These are phyloP conservation scores for Cudoniella acicularis DNA, from an alignment of 495 filamentous ascomycete genomes.

Conservation along the genomic window DNA sequence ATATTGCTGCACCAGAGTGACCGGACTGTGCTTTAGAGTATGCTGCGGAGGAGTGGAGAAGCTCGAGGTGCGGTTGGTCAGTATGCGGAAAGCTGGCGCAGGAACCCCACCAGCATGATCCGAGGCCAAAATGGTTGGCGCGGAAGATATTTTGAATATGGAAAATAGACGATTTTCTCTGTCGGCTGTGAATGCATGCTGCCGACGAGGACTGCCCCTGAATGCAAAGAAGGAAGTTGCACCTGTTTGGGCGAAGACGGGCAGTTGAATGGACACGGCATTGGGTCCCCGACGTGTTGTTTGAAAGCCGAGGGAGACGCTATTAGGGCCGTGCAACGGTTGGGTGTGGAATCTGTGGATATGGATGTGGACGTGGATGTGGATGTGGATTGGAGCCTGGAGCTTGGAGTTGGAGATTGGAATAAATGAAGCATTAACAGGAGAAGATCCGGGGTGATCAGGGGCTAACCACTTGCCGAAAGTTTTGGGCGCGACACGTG, in stretches of 20 bases:
- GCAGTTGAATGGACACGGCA: not conserved
- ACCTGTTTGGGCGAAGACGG: not conserved
- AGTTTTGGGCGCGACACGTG: too few species aligned
- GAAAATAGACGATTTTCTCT: not conserved
- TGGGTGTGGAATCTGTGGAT: not conserved
- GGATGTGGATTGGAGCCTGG: too few species aligned
- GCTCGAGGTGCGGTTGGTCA: not conserved
- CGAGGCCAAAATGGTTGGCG: not conserved
- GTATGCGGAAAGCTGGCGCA: not conserved
- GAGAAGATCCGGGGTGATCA: too few species aligned
- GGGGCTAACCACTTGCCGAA: too few species aligned
- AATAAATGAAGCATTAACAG: too few species aligned
- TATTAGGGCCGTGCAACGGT: not conserved
- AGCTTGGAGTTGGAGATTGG: too few species aligned
- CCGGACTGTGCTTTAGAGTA: too few species aligned
- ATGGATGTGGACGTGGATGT: too few species aligned
- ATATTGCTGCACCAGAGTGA: too few species aligned
- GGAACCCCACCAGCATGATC: not conserved
- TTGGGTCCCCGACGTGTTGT: not conserved
- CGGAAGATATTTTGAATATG: not conserved
- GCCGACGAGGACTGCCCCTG: not conserved
- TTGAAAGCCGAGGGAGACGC: not conserved
- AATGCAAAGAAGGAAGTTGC: not conserved
- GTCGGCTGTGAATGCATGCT: not conserved
- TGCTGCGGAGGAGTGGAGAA: not conserved